A percentile compares a stretch with the other conserved stretches of the same genome.
Conservation (phyloP, 352 stramenopile genomes). For the Pythium phragmiticola region DNA sequence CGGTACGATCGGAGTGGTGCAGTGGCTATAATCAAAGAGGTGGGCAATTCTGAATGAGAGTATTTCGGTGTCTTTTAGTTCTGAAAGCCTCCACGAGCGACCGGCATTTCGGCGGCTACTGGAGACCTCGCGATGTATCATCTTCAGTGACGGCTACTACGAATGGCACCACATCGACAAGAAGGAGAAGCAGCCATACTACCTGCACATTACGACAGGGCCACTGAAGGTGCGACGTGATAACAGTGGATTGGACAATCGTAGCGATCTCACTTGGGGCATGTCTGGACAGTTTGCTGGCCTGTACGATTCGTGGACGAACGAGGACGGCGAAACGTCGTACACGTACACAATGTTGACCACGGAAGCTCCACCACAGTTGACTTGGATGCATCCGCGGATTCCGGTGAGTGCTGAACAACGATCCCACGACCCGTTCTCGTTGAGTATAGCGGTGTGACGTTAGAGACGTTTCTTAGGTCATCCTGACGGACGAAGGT, state of each 20-base stretch:
- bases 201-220: slow-evolving; percentile 54
- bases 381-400: slow-evolving; percentile 85
- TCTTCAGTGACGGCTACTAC: slow-evolving; percentile 89
- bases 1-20: slow-evolving; percentile 32
- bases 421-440: background rate
- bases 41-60: background rate
- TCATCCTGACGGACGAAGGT: slow-evolving; percentile 68
- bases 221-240: slow-evolving; percentile 49
- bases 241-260: background rate
- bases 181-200: slow-evolving; percentile 90
- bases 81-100: slow-evolving; percentile 64
- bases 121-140: slow-evolving; percentile 72
- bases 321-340: slow-evolving; percentile 61
- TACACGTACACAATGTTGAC: slow-evolving; percentile 89
- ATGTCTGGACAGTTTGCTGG: slow-evolving; percentile 66
- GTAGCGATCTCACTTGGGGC: background rate
- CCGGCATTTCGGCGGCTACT: slow-evolving; percentile 76
- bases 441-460: background rate
- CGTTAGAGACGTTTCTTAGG: slow-evolving; percentile 30
- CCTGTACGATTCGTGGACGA: slow-evolving; percentile 82
- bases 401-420: slow-evolving; percentile 56
- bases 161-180: slow-evolving; percentile 90
- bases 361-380: slow-evolving; percentile 54
- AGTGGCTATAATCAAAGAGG: background rate
- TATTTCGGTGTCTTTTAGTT: slow-evolving; percentile 32